phyloP scores from a whole-genome alignment of 192 early-diverging fungal species.

The Podila epicladia region DNA sequence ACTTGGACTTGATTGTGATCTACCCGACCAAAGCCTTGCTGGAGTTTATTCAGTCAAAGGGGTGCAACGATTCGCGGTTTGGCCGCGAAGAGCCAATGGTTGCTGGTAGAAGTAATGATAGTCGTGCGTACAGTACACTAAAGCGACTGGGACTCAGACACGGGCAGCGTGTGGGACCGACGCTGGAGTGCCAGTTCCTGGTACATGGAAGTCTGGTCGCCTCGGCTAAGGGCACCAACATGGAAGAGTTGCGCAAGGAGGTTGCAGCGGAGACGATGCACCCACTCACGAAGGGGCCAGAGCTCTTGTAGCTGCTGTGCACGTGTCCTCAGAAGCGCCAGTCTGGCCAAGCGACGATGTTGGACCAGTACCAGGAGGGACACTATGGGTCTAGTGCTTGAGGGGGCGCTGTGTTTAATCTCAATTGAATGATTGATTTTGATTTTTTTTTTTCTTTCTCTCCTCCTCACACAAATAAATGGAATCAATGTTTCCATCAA shows the following conservation, averaged over 20 bases:
- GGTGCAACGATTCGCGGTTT: slow-evolving; percentile 52
- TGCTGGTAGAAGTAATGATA: not conserved
- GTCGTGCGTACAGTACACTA: not conserved
- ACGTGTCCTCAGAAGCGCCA: slow-evolving; percentile 9
- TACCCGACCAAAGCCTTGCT: slow-evolving; percentile 59
- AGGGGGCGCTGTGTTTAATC: too few species aligned
- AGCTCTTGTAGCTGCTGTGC: slow-evolving; percentile 18
- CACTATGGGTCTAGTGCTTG: too few species aligned
- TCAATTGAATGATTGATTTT: too few species aligned
- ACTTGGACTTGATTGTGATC: slow-evolving; percentile 53
- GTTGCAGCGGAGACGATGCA: slow-evolving; percentile 6
- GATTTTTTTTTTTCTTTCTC: too few species aligned
- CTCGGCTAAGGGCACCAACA: slow-evolving; percentile 11
- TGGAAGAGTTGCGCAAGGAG: slow-evolving; percentile 28
- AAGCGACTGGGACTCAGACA: slow-evolving; percentile 9
- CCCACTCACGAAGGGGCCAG: slow-evolving; percentile 4
- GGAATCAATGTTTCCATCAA: too few species aligned
- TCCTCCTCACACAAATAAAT: too few species aligned
- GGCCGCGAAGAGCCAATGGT: not conserved
- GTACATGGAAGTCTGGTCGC: slow-evolving; percentile 22
- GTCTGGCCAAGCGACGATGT: slow-evolving; percentile 8
- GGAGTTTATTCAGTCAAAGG: slow-evolving; percentile 50
- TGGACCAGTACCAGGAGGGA: slow-evolving; percentile 2
- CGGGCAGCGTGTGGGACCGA: too few species aligned
- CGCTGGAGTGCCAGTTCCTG: slow-evolving; percentile 14